phyloP scores from a whole-genome alignment of 2,329 filamentous ascomycete genomes.

The Talaromyces sp. region DNA sequence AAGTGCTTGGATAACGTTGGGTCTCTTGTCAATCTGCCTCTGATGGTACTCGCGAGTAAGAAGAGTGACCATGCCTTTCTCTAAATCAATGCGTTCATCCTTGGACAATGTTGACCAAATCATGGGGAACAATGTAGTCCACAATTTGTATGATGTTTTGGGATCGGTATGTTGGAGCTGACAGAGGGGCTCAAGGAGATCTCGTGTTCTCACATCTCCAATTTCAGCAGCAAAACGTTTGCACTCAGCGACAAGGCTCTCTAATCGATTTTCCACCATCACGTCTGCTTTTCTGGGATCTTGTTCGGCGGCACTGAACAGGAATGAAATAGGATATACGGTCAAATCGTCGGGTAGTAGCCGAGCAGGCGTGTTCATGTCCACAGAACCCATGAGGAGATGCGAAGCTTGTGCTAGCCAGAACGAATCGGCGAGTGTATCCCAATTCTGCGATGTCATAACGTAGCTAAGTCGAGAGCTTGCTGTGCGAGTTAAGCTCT shows the following conservation, averaged over 20 bases:
- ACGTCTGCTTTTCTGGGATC: constrained; percentile 61
- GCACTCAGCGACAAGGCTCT: constrained; percentile 72
- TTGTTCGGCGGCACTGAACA: constrained; percentile 69
- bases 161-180: constrained; percentile 89
- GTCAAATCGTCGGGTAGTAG: constrained; percentile 82
- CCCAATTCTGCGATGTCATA: constrained; percentile 91
- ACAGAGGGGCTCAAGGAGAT: constrained; percentile 82
- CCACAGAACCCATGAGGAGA: constrained; percentile 83
- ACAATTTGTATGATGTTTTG: constrained; percentile 79
- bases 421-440: constrained; percentile 88
- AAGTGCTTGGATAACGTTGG: constrained; percentile 91
- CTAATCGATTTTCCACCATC: constrained; percentile 78
- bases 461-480: constrained; percentile 87
- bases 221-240: constrained; percentile 80
- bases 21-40: constrained; percentile 87
- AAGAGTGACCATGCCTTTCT: constrained; percentile 84
- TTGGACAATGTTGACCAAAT: constrained; percentile 85
- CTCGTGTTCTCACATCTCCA: constrained; percentile 78
- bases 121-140: constrained; percentile 86
- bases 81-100: constrained; percentile 85
- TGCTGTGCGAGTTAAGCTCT: constrained; percentile 86
- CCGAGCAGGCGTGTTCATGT: constrained; percentile 74
- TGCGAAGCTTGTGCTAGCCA: constrained; percentile 96
- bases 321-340: constrained; percentile 66
- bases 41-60: constrained; percentile 95